These are phyloP conservation scores for Curvularia eragrostidis DNA, from an alignment of 2,329 filamentous ascomycete genomes.

Conservation along the genomic window DNA sequence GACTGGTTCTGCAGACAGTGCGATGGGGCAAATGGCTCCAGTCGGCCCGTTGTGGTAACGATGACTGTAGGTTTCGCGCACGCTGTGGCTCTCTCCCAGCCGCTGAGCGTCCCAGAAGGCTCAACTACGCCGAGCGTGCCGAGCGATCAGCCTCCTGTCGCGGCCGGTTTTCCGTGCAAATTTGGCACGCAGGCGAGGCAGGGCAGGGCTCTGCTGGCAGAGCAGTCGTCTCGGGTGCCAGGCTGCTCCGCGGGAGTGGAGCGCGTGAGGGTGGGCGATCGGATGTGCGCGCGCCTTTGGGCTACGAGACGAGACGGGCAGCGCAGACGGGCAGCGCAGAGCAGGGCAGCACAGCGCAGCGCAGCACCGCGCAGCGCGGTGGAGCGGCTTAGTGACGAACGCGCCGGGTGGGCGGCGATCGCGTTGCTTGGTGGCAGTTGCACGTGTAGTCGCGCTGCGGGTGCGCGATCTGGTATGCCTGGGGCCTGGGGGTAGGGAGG, in stretches of 20 bases:
- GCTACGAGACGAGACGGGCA: no score
- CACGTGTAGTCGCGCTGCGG: slow-evolving; percentile 44
- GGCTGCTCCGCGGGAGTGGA: slow-evolving; percentile 12
- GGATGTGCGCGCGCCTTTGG: slow-evolving; percentile 11
- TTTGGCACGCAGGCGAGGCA: not conserved
- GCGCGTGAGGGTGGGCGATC: slow-evolving; percentile 19
- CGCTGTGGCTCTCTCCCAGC: slow-evolving; percentile 35
- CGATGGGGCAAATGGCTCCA: slow-evolving; percentile 24
- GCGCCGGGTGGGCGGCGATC: slow-evolving; percentile 28
- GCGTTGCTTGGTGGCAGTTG: slow-evolving; percentile 34
- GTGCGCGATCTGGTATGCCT: slow-evolving; percentile 32
- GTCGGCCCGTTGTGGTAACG: slow-evolving; percentile 45
- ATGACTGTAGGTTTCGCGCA: slow-evolving; percentile 31
- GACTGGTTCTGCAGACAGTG: slow-evolving; percentile 20
- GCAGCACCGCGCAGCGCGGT: no score
- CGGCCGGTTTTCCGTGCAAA: slow-evolving; percentile 39
- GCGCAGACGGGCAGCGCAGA: slow-evolving; percentile 13
- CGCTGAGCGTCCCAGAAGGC: slow-evolving; percentile 30
- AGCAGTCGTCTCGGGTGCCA: not conserved
- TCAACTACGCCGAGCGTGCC: slow-evolving; percentile 46
- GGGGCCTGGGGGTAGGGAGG: slow-evolving; percentile 12
- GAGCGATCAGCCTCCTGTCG: slow-evolving; percentile 44
- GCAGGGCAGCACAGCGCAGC: slow-evolving; percentile 9
- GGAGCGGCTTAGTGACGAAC: slow-evolving; percentile 22
- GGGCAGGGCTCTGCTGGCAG: not conserved